phyloP scores from a whole-genome alignment of 2,329 filamentous ascomycete genomes.

The Hypoxylon sp. region DNA sequence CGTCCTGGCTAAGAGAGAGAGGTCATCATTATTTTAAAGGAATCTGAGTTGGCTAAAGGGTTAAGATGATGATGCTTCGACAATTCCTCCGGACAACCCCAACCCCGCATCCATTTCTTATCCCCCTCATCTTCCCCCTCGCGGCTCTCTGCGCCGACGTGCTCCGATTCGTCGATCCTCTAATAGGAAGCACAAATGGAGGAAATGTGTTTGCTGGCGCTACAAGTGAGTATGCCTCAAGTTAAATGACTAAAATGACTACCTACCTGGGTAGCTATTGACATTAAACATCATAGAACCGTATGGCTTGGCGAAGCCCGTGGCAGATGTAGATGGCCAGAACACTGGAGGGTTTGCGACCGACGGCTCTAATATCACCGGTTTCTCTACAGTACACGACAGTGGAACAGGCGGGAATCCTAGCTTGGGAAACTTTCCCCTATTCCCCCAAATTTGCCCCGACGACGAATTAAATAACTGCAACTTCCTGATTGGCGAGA shows the following conservation, averaged over 20 bases:
- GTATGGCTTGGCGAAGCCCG: slow-evolving; percentile 65
- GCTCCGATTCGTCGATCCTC: slow-evolving; percentile 52
- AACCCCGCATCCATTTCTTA: slow-evolving; percentile 26
- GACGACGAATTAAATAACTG: slow-evolving; percentile 64
- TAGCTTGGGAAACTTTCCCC: slow-evolving; percentile 56
- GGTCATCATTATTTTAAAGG: not conserved
- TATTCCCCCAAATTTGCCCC: slow-evolving; percentile 55
- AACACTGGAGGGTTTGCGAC: slow-evolving; percentile 57
- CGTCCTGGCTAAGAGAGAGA: not conserved
- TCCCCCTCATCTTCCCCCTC: slow-evolving; percentile 29
- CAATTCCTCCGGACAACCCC: slow-evolving; percentile 12
- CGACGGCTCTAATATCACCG: slow-evolving; percentile 58
- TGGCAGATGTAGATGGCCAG: slow-evolving; percentile 59
- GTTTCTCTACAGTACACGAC: slow-evolving; percentile 59
- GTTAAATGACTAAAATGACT: too few relatives aligned
- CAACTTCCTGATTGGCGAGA: slow-evolving; percentile 58
- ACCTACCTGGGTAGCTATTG: not conserved
- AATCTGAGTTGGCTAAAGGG: not conserved
- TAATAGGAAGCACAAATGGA: slow-evolving; percentile 64
- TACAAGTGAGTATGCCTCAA: slow-evolving; percentile 43
- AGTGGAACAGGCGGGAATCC: slow-evolving; percentile 56
- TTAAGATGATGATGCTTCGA: slow-evolving; percentile 15
- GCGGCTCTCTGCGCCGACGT: slow-evolving; percentile 33
- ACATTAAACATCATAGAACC: slow-evolving; percentile 47
- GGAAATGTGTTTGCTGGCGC: slow-evolving; percentile 67